Base-by-base conservation (phyloP, 208 protist genomes). In the Lotmaria passim region DNA sequence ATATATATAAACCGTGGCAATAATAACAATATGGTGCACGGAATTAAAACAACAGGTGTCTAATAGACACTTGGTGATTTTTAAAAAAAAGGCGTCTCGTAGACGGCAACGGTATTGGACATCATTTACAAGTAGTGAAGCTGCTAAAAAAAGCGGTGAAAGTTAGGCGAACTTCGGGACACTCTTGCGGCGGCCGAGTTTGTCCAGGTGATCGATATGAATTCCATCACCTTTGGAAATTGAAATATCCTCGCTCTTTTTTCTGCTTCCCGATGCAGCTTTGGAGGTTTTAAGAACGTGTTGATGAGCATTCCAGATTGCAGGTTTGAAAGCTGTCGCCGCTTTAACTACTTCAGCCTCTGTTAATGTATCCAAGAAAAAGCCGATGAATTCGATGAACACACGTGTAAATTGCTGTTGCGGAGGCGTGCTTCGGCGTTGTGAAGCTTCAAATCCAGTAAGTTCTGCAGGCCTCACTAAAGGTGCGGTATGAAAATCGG, bases 181-280 rank as follows among this genome's bases (percentile, higher is more conserved):
- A 47, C 79, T 69, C 44, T 89, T 92, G 44, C 86, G 68, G 30
- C 68, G 63, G 15, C 89, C 86, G 24, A 89, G 76, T 28, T 87
- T 88, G 58, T 94, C 89, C 63, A 94, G 53, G 57, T 94, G 86
- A 24, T 83, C 81, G 73, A 91, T 90, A 15, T 83, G 73, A 77
- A 92, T 92, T 41, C 86, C 89, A 39, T 76, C 74, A 44, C 82
- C 86, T 38, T 69, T 66, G 41, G 73, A 34, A 47, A 60, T 31
- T 7, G 48, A 52, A 43, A 14, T 19, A 28, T 68, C 57, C 26
- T 76, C 51, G 26, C 26, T 53, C 15, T 33, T 52, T 66, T 56
- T 75, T 17, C 34, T 3, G 19, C 36, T 31, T 17, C 44, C 81
- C 11, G 79, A 60, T 21, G 50, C 75, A 15, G 65, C 47, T 46